phyloP scores from a whole-genome alignment of 371 early-diverging fungal species.

The Encephalitozoon intestinalis region DNA sequence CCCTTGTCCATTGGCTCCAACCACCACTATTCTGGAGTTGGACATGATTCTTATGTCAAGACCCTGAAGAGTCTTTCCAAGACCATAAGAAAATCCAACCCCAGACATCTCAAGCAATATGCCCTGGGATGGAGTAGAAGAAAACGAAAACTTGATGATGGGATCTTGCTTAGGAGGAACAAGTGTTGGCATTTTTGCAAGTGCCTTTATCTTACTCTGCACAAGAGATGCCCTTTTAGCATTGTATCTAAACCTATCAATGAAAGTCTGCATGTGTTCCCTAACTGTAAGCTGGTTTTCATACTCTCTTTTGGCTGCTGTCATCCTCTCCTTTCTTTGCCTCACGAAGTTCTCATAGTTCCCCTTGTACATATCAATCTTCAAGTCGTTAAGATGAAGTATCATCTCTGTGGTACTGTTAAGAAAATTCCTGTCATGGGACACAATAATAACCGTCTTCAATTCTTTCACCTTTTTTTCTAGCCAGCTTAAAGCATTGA shows the following conservation, averaged over 20 bases:
- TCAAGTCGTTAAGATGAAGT: slow-evolving; percentile 73
- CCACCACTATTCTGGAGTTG: slow-evolving; percentile 70
- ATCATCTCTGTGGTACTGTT: slow-evolving; percentile 90
- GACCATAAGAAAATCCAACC: slow-evolving; percentile 30
- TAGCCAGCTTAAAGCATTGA: slow-evolving; percentile 85
- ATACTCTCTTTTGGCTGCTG: slow-evolving; percentile 76
- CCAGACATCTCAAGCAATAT: slow-evolving; percentile 35
- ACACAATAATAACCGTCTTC: slow-evolving; percentile 81
- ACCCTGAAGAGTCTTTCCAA: slow-evolving; percentile 61
- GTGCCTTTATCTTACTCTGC: slow-evolving; percentile 87
- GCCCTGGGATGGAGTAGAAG: slow-evolving; percentile 1
- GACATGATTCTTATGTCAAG: slow-evolving; percentile 65
- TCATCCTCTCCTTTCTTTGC: slow-evolving; percentile 78
- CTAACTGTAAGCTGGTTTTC: slow-evolving; percentile 29
- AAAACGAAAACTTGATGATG: slow-evolving; percentile 43
- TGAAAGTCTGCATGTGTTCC: slow-evolving; percentile 89
- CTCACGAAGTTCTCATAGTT: slow-evolving; percentile 88
- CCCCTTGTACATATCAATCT: slow-evolving; percentile 79
- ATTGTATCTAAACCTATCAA: slow-evolving; percentile 94
- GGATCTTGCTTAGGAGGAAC: slow-evolving; percentile 22
- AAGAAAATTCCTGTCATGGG: slow-evolving; percentile 92
- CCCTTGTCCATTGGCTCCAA: slow-evolving; percentile 74
- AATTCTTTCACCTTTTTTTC: slow-evolving; percentile 75
- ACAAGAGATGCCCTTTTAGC: slow-evolving; percentile 94
- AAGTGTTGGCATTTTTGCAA: slow-evolving; percentile 71